Percentiles rank a stretch among this genome's conserved stretches.
phyloP scores from a whole-genome alignment of 169 alveolate genomes.

The Fabrea salina region DNA sequence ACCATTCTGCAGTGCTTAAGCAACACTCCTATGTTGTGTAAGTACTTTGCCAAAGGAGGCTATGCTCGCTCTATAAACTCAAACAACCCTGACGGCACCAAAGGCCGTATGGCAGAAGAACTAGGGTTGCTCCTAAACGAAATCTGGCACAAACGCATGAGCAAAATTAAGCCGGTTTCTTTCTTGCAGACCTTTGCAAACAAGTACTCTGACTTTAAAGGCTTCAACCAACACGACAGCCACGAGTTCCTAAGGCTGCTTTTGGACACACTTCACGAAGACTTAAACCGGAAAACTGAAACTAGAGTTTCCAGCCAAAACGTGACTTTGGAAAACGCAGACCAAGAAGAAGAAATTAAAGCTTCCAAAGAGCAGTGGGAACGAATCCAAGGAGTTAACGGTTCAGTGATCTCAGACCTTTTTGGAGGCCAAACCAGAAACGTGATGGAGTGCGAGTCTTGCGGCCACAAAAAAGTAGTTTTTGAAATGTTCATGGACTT shows the following conservation, averaged over 20 bases:
- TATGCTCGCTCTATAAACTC: constrained; percentile 41
- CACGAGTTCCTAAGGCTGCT: constrained; percentile 62
- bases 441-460: not conserved
- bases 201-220: constrained; percentile 51
- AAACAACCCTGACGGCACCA: constrained; percentile 41
- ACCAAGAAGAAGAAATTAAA: not conserved
- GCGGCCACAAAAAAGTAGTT: not conserved
- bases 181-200: constrained; percentile 37
- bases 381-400: not conserved
- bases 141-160: constrained; percentile 37
- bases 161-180: constrained; percentile 14
- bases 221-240: constrained; percentile 66
- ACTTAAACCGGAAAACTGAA: constrained; percentile 40
- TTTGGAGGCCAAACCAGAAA: constrained; percentile 29
- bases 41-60: constrained; percentile 45
- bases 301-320: not conserved
- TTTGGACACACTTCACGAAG: constrained; percentile 74
- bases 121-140: constrained; percentile 43
- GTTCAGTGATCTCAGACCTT: constrained; percentile 26
- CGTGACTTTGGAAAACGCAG: not conserved
- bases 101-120: constrained; percentile 42
- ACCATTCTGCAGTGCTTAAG: constrained; percentile 64
- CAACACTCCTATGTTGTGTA: constrained; percentile 53
- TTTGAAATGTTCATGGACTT: constrained; percentile 15
- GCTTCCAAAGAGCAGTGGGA: constrained; percentile 10